Conservation (phyloP, 495 filamentous ascomycete genomes). For the Hamigera avellanea region DNA sequence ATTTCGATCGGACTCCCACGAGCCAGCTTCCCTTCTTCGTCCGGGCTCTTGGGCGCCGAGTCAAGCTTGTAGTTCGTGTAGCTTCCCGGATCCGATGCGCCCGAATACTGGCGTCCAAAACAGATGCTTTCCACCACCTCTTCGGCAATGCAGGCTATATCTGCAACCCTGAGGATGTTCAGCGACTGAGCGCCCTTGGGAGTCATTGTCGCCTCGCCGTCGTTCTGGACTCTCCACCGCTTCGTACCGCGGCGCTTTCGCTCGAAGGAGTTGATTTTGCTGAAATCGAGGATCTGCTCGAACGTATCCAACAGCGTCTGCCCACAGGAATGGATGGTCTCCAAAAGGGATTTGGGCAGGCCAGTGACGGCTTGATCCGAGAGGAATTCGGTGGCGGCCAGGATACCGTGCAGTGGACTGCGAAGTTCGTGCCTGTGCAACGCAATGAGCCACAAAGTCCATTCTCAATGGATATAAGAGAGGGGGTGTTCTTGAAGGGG, state of each 20-base stretch:
- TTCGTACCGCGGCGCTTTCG: background rate
- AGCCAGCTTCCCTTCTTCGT: slow-evolving; percentile 1
- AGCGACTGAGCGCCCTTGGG: slow-evolving; percentile 1
- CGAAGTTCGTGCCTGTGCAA: slow-evolving; percentile 46
- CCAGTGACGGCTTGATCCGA: slow-evolving; percentile 35
- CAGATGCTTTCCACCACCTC: slow-evolving; percentile 30
- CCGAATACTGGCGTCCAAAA: slow-evolving; percentile 13
- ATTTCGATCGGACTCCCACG: slow-evolving; percentile 14
- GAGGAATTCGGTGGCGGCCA: slow-evolving; percentile 49
- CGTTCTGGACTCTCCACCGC: background rate
- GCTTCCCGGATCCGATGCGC: slow-evolving; percentile 3
- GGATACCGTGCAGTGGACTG: slow-evolving; percentile 50
- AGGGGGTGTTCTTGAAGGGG: slow-evolving; percentile 24
- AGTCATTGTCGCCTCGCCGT: slow-evolving; percentile 6
- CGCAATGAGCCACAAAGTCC: slow-evolving; percentile 14
- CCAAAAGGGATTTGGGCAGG: slow-evolving; percentile 37
- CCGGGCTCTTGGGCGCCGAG: slow-evolving; percentile 1
- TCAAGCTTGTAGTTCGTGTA: background rate
- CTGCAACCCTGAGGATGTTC: slow-evolving; percentile 13
- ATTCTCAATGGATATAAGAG: background rate
- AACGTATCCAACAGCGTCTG: slow-evolving; percentile 55
- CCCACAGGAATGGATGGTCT: slow-evolving; percentile 46
- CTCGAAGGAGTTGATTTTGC: slow-evolving; percentile 37
- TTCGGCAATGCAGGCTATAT: slow-evolving; percentile 23
- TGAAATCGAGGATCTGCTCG: slow-evolving; percentile 50